These are phyloP conservation scores for Brachypodium distachyon DNA, from an alignment of 202 grass and related monocot species.

Conservation along the genomic window DNA sequence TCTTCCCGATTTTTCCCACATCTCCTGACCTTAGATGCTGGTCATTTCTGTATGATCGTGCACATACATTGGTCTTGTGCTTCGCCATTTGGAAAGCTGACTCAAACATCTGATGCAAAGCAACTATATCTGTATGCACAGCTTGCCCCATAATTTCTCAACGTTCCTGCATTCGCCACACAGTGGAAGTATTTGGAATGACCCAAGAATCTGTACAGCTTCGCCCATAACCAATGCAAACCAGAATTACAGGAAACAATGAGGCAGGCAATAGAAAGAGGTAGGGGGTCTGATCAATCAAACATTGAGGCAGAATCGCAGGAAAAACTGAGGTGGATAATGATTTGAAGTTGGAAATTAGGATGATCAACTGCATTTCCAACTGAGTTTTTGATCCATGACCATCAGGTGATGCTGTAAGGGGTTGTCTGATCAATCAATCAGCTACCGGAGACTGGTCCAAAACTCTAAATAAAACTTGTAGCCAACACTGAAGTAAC, in stretches of 20 bases:
- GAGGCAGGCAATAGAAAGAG: no score
- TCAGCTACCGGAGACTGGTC: not conserved
- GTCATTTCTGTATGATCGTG: slow-evolving; percentile 26
- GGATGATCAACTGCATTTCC: no score
- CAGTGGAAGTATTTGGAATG: not conserved
- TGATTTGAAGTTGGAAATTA: not conserved
- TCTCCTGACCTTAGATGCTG: slow-evolving; percentile 23
- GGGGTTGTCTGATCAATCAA: not conserved
- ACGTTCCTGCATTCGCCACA: no score
- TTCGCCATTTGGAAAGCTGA: not conserved
- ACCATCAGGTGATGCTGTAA: not conserved
- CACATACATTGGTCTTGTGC: slow-evolving; percentile 12
- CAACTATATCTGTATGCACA: not conserved
- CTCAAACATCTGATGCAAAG: not conserved
- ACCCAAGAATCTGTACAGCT: not conserved
- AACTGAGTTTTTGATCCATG: not conserved
- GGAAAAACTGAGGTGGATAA: not conserved
- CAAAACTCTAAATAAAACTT: not conserved
- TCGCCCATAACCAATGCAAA: not conserved
- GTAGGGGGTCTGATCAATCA: no score
- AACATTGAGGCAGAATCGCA: no score
- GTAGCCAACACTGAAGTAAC: not conserved
- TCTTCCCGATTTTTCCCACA: not conserved
- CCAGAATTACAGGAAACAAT: not conserved
- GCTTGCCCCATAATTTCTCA: no score